phyloP scores from a whole-genome alignment of 2,329 filamentous ascomycete genomes.

The Colletotrichum sp. region DNA sequence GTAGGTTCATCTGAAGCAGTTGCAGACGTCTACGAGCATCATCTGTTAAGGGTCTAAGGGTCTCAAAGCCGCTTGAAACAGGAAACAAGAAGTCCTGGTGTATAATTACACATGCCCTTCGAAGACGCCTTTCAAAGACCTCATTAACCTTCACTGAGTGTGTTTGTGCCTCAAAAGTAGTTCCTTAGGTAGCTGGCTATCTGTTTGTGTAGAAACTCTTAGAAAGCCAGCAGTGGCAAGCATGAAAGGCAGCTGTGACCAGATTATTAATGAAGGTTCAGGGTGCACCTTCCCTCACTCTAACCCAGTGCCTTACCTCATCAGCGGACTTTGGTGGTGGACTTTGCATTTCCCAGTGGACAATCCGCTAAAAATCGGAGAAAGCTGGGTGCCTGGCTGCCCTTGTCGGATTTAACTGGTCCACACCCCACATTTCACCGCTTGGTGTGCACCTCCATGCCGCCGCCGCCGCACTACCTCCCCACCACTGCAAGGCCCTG shows the following conservation, averaged over 20 bases:
- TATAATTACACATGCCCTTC: background rate
- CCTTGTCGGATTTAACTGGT: slow-evolving; percentile 11
- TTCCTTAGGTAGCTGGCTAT: background rate
- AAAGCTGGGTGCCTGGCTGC: background rate
- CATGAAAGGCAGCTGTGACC: background rate
- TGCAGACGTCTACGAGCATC: background rate
- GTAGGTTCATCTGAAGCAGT: background rate
- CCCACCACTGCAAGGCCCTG: slow-evolving; percentile 5
- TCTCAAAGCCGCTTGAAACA: background rate
- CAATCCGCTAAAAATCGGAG: background rate
- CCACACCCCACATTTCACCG: background rate
- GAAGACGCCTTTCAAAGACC: background rate
- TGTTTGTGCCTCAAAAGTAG: background rate
- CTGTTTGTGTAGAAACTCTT: background rate
- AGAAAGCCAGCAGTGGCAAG: background rate
- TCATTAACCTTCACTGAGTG: background rate
- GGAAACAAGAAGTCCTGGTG: background rate
- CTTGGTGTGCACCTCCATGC: background rate
- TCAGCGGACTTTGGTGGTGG: slow-evolving; percentile 11
- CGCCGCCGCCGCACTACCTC: background rate
- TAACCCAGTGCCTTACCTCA: background rate
- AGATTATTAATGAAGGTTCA: slow-evolving; percentile 10
- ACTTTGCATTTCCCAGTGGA: background rate
- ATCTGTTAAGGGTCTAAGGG: background rate
- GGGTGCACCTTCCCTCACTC: background rate